Evolutionary conservation across 768 basidiomycete genomes (phyloP).

Genomic region (Mycena polygramma): DNA sequence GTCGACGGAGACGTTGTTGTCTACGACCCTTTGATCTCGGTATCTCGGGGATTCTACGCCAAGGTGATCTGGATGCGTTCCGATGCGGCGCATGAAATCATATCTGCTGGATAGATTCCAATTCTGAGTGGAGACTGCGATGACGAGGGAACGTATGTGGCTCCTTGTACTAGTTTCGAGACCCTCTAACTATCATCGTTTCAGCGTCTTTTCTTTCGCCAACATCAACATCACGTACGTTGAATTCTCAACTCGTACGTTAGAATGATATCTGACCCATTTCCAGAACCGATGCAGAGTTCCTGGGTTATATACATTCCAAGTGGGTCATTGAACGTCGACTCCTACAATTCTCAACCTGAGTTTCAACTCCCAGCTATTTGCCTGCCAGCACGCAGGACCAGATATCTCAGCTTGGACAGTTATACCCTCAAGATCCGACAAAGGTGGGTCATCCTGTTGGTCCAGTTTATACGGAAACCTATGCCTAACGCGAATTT

Average conservation of each 20-base stretch:
- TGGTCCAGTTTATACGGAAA: no score
- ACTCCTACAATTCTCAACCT: not conserved
- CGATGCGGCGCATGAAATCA: not conserved
- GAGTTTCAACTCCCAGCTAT: not conserved
- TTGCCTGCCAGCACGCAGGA: not conserved
- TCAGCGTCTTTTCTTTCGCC: conserved; percentile 7
- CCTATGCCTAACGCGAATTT: not conserved
- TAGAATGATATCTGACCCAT: not conserved
- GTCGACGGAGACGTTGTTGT: conserved; percentile 56
- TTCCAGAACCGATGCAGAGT: conserved; percentile 9
- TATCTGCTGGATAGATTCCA: conserved; percentile 42
- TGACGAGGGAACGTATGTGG: conserved; percentile 57
- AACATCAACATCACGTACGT: conserved; percentile 22
- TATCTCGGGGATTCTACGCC: conserved; percentile 51
- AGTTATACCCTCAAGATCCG: conserved; percentile 10
- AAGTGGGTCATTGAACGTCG: conserved; percentile 7
- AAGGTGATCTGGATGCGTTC: conserved; percentile 28
- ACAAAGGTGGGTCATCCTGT: not conserved
- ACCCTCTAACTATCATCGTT: not conserved
- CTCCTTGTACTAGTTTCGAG: no score
- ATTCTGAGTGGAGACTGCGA: conserved; percentile 52
- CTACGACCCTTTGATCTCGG: conserved; percentile 46
- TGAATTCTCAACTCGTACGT: no score
- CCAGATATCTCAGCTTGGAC: not conserved
- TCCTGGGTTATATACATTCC: conserved; percentile 21